Evolutionary conservation across 2,329 filamentous ascomycete species (phyloP), one percentile per base, ranked within the genome.

Genomic region (Nemania serpens): DNA sequence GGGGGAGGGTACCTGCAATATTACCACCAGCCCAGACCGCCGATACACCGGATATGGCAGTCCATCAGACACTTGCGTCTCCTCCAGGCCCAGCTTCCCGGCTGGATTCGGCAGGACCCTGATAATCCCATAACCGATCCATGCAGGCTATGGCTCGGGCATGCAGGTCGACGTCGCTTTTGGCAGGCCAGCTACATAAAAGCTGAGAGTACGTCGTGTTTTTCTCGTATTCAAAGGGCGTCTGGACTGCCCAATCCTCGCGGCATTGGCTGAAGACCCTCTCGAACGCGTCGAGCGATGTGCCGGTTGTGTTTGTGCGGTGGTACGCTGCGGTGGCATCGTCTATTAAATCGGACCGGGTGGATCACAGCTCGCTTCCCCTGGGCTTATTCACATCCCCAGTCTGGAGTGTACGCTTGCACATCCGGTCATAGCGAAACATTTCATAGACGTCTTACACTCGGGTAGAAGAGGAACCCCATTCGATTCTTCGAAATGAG

Each of bases 51-150:
- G 3, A 29, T 29, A 29, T 29, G 25, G 46, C 39, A 50, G 49
- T 54, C 45, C 43, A 12, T 18, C 29, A 52, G 42, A 57, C 46
- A 12, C 37, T 33, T 25, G 25, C 12, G 12, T 13, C 36, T 34
- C n/a, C 36, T 39, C 36, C 11, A 12, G 25, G 48, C 13, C 15
- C 33, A n/a, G 29, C 12, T 12, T 7, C 41, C 29, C 34, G 22
- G 43, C 22, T 41, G 20, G 25, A 62, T 62, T 62, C 56, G 60
- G 41, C 42, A 53, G 29, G 39, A 51, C 33, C 55, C 46, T 51
- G 55, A 62, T 29, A 22, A 55, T 50, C 56, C 46, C 20, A 34
- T 43, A 20, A 33, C 11, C 33, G 34, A 4, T 12, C 29, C n/a
- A 46, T 47, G 29, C 33, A 29, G 54, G 29, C n/a, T 18, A 39